A percentile compares a stretch with the other conserved stretches of the same genome.
Evolutionary conservation across 2,329 filamentous ascomycete genomes (phyloP).

Genomic region (Ceratocystis harringtonii): DNA sequence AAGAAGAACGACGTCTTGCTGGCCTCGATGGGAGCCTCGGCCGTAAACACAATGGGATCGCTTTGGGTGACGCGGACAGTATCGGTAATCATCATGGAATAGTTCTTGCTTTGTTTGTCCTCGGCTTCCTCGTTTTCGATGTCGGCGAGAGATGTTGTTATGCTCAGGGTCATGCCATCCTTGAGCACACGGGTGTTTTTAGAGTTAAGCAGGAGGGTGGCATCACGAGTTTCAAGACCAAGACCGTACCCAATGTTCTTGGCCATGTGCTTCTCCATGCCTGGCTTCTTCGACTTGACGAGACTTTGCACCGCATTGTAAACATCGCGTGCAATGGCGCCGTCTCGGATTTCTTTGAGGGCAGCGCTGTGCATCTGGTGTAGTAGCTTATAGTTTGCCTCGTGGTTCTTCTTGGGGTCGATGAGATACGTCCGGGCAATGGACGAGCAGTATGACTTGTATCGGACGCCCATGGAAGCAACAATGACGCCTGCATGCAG

Average conservation of each 20-base stretch:
- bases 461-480: slow-evolving; percentile 77
- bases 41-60: slow-evolving; percentile 84
- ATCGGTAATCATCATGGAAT: slow-evolving; percentile 81
- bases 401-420: slow-evolving; percentile 91
- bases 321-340: slow-evolving; percentile 72
- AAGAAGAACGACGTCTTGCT: slow-evolving; percentile 98
- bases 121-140: slow-evolving; percentile 75
- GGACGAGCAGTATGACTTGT: slow-evolving; percentile 88
- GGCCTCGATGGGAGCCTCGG: slow-evolving; percentile 77
- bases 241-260: slow-evolving; percentile 88
- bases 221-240: slow-evolving; percentile 79
- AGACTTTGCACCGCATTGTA: slow-evolving; percentile 73
- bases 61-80: slow-evolving; percentile 71
- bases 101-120: slow-evolving; percentile 77
- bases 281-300: slow-evolving; percentile 80
- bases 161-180: slow-evolving; percentile 91
- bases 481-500: slow-evolving; percentile 90
- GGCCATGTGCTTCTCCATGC: slow-evolving; percentile 85
- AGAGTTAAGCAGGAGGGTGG: slow-evolving; percentile 65
- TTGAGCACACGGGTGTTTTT: slow-evolving; percentile 75
- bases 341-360: slow-evolving; percentile 79
- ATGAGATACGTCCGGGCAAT: slow-evolving; percentile 91
- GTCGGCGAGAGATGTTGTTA: slow-evolving; percentile 81
- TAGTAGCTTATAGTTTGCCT: slow-evolving; percentile 84
- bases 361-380: slow-evolving; percentile 74